These are phyloP conservation scores for Rhododendron molle DNA, from an alignment of 148 eudicot species.

Conservation along the genomic window DNA sequence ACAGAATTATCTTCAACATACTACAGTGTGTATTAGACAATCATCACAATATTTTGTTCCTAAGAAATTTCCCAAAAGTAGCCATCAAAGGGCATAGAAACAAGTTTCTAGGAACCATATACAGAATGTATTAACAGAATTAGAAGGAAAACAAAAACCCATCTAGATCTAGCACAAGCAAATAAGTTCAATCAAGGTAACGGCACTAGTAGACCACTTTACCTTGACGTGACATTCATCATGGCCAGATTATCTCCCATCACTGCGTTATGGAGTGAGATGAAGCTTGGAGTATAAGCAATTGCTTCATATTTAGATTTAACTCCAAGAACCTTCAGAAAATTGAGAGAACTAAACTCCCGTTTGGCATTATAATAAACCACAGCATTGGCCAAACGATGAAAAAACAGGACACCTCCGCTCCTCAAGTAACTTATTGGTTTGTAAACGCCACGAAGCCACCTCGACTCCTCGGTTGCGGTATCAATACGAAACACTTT, in stretches of 20 bases:
- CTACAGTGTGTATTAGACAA: not conserved
- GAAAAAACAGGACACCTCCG: not conserved
- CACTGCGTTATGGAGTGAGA: not conserved
- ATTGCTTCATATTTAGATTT: not conserved
- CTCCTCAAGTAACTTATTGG: not conserved
- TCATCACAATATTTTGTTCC: not conserved
- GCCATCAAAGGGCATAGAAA: not conserved
- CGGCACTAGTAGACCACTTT: not conserved
- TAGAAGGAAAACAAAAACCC: not conserved
- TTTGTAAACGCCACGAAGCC: not conserved
- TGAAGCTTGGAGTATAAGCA: not conserved
- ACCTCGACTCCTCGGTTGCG: not conserved
- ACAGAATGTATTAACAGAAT: not conserved
- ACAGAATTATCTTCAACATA: no score
- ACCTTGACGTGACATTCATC: not conserved
- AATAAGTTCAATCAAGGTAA: not conserved
- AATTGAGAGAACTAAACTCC: not conserved
- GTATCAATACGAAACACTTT: constrained; percentile 8
- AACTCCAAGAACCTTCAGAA: not conserved
- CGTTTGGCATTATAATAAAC: not conserved
- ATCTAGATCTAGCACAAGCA: not conserved
- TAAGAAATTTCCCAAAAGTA: no score
- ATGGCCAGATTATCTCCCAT: not conserved
- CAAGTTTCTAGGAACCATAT: not conserved
- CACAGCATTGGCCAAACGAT: not conserved